phyloP scores from a whole-genome alignment of 2,329 filamentous ascomycete genomes.

The Claviceps sp. region DNA sequence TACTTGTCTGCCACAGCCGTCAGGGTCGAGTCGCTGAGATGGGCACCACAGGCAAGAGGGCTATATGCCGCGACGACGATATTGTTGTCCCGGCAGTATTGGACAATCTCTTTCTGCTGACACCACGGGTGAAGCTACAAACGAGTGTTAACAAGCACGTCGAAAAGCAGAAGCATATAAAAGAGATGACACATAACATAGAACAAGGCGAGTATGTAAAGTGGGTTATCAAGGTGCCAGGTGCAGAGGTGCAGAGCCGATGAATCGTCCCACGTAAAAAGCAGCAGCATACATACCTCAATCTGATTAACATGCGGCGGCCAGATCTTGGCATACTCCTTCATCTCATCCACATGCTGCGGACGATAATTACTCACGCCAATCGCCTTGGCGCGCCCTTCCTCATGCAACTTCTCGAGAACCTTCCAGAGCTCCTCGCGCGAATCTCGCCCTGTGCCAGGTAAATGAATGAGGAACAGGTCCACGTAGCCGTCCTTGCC shows the following conservation, averaged over 20 bases:
- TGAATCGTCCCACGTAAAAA: too few relatives aligned
- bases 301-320: constrained; percentile 65
- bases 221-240: not conserved
- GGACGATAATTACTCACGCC: constrained; percentile 63
- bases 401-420: constrained; percentile 45
- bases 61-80: constrained; percentile 39
- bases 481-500: constrained; percentile 49
- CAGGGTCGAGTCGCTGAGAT: constrained; percentile 40
- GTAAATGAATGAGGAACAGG: constrained; percentile 56
- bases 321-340: constrained; percentile 48
- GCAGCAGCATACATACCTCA: constrained; percentile 38
- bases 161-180: not conserved
- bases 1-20: constrained; percentile 44
- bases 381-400: constrained; percentile 50
- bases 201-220: too few relatives aligned
- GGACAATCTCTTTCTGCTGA: constrained; percentile 32
- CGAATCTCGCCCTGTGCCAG: constrained; percentile 38
- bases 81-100: constrained; percentile 61
- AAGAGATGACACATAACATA: not conserved
- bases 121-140: constrained; percentile 57
- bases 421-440: constrained; percentile 53
- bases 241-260: not conserved
- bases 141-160: not conserved
- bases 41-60: constrained; percentile 21
- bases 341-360: constrained; percentile 55